Base-by-base conservation (phyloP, 306 rosid species). In the Dryas alaskensis region DNA sequence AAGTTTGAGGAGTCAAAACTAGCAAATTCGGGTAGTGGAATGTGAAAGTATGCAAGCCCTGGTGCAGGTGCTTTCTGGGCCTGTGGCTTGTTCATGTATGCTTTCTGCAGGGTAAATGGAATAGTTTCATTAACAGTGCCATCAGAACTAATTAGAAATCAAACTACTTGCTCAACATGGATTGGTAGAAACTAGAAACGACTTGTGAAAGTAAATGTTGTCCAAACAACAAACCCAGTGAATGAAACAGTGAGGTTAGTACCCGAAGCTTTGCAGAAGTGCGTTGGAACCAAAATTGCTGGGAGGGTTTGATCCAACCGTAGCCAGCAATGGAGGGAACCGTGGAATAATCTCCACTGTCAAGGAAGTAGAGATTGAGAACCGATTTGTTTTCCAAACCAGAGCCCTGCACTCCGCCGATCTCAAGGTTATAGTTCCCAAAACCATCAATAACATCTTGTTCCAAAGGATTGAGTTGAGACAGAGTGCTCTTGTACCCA, bases 251-350 rank as follows among this genome's bases (percentile, higher is more conserved):
- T 75, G 31, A 66, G 54, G 49, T 40, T 51, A 57, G 79, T 79
- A 94, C 99, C 95, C 5, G 71, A 65, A 94, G 99, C 67, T 73
- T 86, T 52, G 73, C 73, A 17, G 99, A 92, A 16, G 90, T 88
- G 60, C 61, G 73, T 68, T 92, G 81, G 69, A 92, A 92, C 99
- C 99, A 94, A 74, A 80, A 78, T 81, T 94, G 93, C 73, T 94
- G 99, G 58, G 99, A 94, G 54, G 96, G 86, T 78, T 89, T 94
- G 83, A 94, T 89, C 99, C 99, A 94, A 66, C 87, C 99, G 76
- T 94, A 94, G 63, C 90, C 87, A 83, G 8, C 14, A 52, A 94
- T 89, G 5, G 72, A 39, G 12, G 92, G 82, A 78, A 87, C 95
- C 0, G 89, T 87, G 67, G 92, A 91, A 80, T 89, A 84, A 81